Percentiles rank a stretch among this genome's conserved stretches.
phyloP scores from a whole-genome alignment of 2,329 filamentous ascomycete genomes.

The Anthostomella pinea region DNA sequence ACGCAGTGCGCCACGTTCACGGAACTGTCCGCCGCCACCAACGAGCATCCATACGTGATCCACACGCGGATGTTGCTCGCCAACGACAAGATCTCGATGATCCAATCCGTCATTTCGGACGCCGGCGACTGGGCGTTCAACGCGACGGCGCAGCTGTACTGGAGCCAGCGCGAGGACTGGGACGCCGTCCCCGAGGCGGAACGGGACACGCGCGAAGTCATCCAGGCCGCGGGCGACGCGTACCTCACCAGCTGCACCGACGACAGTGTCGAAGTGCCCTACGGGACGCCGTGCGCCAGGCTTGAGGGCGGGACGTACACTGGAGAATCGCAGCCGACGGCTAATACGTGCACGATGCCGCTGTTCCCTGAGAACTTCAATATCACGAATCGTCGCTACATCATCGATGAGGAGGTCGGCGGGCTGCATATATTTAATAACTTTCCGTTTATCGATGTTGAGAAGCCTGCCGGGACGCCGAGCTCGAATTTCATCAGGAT shows the following conservation, averaged over 20 bases:
- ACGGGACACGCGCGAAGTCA: constrained; percentile 27
- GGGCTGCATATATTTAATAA: constrained; percentile 30
- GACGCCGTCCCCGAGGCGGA: constrained; percentile 27
- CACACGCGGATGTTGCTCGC: constrained; percentile 30
- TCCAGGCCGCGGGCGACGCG: constrained; percentile 31
- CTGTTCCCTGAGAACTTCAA: constrained; percentile 28
- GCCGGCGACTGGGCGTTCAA: constrained; percentile 33
- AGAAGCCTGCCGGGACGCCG: constrained; percentile 24
- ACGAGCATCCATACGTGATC: constrained; percentile 33
- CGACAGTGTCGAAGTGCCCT: constrained; percentile 22
- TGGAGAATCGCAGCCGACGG: constrained; percentile 13
- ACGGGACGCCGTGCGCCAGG: constrained; percentile 30
- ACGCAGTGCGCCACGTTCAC: constrained; percentile 40
- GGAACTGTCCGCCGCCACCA: constrained; percentile 35
- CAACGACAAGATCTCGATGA: constrained; percentile 23
- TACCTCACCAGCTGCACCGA: constrained; percentile 31
- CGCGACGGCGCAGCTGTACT: constrained; percentile 27
- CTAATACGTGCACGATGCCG: constrained; percentile 28
- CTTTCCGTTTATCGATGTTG: constrained; percentile 28
- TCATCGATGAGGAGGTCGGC: constrained; percentile 31
- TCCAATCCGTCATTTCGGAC: constrained; percentile 31
- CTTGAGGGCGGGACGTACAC: constrained; percentile 32
- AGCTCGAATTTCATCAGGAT: constrained; percentile 31
- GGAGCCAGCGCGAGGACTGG: constrained; percentile 30
- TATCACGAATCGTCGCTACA: constrained; percentile 27